phyloP scores from a whole-genome alignment of 176 grass and related monocot genomes.

The Metroxylon sagu region DNA sequence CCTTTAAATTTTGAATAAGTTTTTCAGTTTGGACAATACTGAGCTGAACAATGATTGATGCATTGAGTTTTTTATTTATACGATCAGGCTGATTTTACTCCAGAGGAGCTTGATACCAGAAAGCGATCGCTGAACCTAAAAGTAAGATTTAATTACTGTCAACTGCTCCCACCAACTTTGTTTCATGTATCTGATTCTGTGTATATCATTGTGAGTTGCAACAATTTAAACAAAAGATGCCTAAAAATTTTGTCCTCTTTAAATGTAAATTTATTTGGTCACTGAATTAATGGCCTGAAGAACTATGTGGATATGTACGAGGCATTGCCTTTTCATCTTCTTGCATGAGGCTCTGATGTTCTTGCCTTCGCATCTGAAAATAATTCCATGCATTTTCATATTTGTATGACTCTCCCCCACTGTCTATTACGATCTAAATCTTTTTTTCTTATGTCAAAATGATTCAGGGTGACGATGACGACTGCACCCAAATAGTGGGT shows the following conservation, averaged over 20 bases:
- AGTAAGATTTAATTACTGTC: constrained; percentile 30
- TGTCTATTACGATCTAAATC: neutral
- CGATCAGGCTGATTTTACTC: constrained; percentile 71
- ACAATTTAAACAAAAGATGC: no score
- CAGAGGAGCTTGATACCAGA: constrained; percentile 43
- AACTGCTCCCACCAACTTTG: no score
- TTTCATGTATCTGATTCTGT: no score
- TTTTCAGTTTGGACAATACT: neutral
- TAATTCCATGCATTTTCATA: no score
- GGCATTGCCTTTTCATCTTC: no score
- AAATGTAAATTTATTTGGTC: neutral
- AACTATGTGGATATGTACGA: neutral
- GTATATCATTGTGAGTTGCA: no score
- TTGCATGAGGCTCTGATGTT: no score
- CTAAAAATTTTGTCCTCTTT: neutral
- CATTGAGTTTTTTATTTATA: constrained; percentile 3
- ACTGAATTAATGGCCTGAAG: neutral
- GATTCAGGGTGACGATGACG: constrained; percentile 45
- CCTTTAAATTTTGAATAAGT: neutral
- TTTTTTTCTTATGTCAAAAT: constrained; percentile 1
- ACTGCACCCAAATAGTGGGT: constrained; percentile 22
- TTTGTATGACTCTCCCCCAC: neutral
- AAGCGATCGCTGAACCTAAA: constrained; percentile 45
- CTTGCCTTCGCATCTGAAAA: no score
- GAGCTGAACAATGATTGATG: neutral